Conservation (phyloP, 2,329 filamentous ascomycete genomes). For the Purpureocillium lavendulum region DNA sequence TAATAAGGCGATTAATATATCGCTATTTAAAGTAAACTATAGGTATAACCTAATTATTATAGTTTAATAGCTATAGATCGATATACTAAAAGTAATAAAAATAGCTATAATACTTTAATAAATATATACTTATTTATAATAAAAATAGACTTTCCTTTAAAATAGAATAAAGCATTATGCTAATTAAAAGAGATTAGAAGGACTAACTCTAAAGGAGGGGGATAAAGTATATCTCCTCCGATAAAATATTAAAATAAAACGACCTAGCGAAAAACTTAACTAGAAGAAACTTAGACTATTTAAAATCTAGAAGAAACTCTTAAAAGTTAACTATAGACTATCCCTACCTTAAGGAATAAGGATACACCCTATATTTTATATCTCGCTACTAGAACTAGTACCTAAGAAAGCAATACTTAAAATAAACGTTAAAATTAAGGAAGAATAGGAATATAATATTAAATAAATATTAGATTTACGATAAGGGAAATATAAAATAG, state of each 20-base stretch:
- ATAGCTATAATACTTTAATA: slow-evolving; percentile 7
- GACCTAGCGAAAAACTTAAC: slow-evolving; percentile 9
- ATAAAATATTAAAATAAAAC: slow-evolving; percentile 10
- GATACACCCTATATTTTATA: slow-evolving; percentile 12
- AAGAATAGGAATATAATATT: slow-evolving; percentile 4
- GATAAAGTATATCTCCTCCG: slow-evolving; percentile 9
- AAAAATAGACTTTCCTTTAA: no score
- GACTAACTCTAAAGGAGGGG: slow-evolving; percentile 3
- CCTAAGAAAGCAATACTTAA: slow-evolving; percentile 3
- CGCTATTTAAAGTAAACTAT: no score
- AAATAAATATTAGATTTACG: background rate
- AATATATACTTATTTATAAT: slow-evolving; percentile 2
- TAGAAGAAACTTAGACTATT: slow-evolving; percentile 12
- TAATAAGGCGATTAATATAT: no score
- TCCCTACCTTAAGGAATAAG: background rate
- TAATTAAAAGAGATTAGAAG: no score
- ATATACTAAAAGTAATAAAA: slow-evolving; percentile 3
- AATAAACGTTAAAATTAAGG: slow-evolving; percentile 4
- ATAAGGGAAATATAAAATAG: background rate
- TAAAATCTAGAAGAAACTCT: slow-evolving; percentile 4
- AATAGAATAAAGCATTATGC: no score
- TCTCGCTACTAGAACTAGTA: slow-evolving; percentile 10
- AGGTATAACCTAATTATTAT: no score
- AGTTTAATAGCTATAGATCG: no score
- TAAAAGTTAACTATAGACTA: no score